Base-by-base conservation (phyloP, 2,329 filamentous ascomycete species). In the Alternaria angustiovoidea region DNA sequence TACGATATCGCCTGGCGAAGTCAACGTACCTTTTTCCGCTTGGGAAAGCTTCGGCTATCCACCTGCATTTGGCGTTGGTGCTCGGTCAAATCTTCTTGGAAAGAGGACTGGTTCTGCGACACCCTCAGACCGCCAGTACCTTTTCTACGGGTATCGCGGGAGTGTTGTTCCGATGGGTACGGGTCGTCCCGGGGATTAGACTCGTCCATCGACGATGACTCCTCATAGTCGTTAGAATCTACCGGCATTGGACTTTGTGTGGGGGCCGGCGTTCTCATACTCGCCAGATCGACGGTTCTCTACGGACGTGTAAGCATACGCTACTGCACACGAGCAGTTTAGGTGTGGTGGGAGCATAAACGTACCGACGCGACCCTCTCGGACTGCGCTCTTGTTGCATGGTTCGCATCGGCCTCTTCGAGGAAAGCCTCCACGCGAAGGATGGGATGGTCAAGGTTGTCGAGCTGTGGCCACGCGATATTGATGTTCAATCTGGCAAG, bases 41-140 rank as follows among this genome's bases (percentile, higher is more conserved):
- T 75, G 1, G 75, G 75, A 39, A 75, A 75, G 30, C 58, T 77
- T 22, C 71, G 61, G 24, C 65, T 65, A 44, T 76, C 74, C 39
- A 70, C 68, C 36, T 74, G 72, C 68, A 78, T 75, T 41, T 74
- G 71, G 6, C 74, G 68, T 51, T 76, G 74, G 51, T 74, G 68
- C 52, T 76, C 74, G 38, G 63, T 75, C 22, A 65, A 58, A 30
- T 76, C 73, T 43, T 76, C 73, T 46, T 68, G 66, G 9, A 74
- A 57, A 5, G 47, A 70, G 9, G 58, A 52, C 28, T 70, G 66
- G 8, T 53, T 64, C 34, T 72, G 72, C 41, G 72, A 67, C 5
- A 76, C 69, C 20, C 73, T 64, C 46, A 76, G 47, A 9, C 72
- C 72, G 20, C 73, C 70, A 8, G 63, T 72, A 6, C 72, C 72